Base-by-base conservation (phyloP, 805 yeast genomes). In the Candida manassasensis region DNA sequence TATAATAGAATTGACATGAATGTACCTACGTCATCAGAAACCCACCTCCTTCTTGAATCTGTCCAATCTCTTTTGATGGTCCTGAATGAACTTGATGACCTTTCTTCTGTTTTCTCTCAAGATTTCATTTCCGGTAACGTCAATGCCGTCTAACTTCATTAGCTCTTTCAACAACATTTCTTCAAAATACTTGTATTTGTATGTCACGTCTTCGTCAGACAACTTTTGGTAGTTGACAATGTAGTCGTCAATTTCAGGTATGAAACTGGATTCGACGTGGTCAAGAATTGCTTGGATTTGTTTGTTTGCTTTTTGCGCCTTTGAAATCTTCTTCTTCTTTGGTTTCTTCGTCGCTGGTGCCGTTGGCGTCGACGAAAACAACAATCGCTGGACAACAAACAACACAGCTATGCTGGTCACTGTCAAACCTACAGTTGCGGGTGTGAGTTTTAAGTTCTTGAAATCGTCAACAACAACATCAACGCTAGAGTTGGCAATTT, bases 121-220 rank as follows among this genome's bases (percentile, higher is more conserved):
- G 1, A 63, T 59, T 1, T 61, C 72, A 48, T 69, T 72, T 32
- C 73, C 73, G 7, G 61, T 67, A 19, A 67, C 67, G 41, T 80
- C 83, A 22, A 84, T 65, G 3, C 74, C 79, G 48, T 84, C 94
- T 36, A 84, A 61, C 41, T 70, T 75, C 68, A 84, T 69, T 44
- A 83, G 56, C 42, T 80, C 68, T 51, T 82, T 81, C 53, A 84
- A 62, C 28, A 84, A 58, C 69, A 73, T 72, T 54, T 84, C 94
- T 47, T 79, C 81, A 53, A 67, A 77, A 52, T 68, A 83, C 35
- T 73, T 70, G 45, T 66, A 70, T 49, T 73, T 71, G 53, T 76
- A 81, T 39, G 57, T 55, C 22, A 57, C 52, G 30, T 67, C 64
- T 5, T 59, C 66, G 1, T 37, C 32, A 21, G 44, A 44, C 49